phyloP scores from a whole-genome alignment of 148 eudicot species.

The Nyssa sinensis region DNA sequence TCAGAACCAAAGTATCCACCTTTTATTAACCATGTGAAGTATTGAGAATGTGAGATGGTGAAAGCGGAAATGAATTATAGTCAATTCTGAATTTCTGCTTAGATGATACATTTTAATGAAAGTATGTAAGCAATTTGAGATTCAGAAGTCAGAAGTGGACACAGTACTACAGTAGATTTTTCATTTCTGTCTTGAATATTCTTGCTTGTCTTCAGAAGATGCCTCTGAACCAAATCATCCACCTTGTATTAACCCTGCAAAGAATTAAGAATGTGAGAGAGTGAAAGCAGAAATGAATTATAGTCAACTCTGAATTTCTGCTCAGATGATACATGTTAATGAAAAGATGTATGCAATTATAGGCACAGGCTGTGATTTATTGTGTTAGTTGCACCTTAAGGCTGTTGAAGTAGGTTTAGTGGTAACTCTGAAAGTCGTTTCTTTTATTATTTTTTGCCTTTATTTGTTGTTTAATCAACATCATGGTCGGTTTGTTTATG shows the following conservation, averaged over 20 bases:
- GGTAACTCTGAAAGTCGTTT: background rate
- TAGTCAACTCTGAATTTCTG: background rate
- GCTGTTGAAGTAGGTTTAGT: background rate
- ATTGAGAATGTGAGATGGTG: background rate
- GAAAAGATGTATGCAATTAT: background rate
- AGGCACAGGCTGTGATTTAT: background rate
- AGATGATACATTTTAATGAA: constrained; percentile 1
- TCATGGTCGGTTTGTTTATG: background rate
- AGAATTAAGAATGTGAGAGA: background rate
- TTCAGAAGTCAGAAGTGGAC: background rate
- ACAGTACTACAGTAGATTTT: background rate
- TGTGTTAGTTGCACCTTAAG: constrained; percentile 4
- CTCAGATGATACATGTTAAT: constrained; percentile 3
- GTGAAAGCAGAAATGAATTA: background rate
- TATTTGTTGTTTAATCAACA: background rate
- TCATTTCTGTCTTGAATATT: no score
- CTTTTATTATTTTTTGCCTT: background rate
- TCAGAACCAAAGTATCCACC: background rate
- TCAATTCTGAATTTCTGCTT: background rate
- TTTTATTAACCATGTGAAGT: background rate
- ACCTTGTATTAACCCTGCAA: background rate
- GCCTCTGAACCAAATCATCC: background rate
- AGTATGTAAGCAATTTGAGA: background rate
- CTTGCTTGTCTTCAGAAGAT: no score
- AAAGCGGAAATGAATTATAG: background rate